phyloP scores from a whole-genome alignment of 371 early-diverging fungal species.

The Phascolomyces articulosus region DNA sequence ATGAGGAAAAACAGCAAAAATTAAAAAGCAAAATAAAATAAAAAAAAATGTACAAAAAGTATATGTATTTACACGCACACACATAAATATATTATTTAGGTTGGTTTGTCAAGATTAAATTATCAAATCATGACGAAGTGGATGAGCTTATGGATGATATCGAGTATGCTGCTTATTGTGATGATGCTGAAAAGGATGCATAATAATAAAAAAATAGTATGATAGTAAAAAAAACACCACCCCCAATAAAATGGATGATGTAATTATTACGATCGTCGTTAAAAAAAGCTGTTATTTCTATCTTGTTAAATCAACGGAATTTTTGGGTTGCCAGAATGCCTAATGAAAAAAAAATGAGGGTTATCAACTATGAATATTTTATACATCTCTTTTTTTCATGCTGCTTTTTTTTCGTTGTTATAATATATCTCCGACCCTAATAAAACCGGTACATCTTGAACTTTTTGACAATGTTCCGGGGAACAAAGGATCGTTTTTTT shows the following conservation, averaged over 20 bases:
- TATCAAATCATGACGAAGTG: slow-evolving; percentile 68
- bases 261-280: no score
- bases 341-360: neutral
- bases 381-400: no score
- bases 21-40: neutral
- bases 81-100: slow-evolving; percentile 47
- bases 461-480: neutral
- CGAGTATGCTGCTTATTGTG: slow-evolving; percentile 65
- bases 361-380: neutral
- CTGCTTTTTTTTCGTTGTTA: neutral
- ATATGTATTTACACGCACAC: no score
- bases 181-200: slow-evolving; percentile 8
- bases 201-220: neutral
- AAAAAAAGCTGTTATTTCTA: no score
- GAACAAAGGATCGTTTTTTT: slow-evolving; percentile 2
- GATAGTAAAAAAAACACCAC: no score
- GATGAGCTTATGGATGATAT: slow-evolving; percentile 72
- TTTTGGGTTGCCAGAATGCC: slow-evolving; percentile 2
- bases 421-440: slow-evolving; percentile 4
- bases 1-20: neutral
- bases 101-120: slow-evolving; percentile 92
- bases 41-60: neutral
- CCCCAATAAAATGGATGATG: no score
- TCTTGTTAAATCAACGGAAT: neutral
- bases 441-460: neutral